A percentile compares a stretch with the other conserved stretches of the same genome.
Conservation (phyloP, 1,284 basidiomycete species). For the Gymnopus androsaceus region DNA sequence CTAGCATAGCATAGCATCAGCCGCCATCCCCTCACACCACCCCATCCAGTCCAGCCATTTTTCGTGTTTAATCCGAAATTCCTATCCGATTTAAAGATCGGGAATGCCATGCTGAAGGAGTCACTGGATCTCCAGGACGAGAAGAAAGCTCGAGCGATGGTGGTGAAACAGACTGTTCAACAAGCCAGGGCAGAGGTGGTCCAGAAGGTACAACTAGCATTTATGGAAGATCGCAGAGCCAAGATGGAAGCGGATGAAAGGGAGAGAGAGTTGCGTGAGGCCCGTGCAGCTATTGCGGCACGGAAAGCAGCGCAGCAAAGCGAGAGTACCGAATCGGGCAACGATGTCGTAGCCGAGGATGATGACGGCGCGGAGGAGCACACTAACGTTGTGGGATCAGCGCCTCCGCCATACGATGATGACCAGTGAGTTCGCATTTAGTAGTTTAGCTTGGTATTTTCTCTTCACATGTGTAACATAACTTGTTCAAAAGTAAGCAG, state of each 20-base stretch:
- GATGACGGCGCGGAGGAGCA: constrained; percentile 28
- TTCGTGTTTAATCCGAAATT: constrained; percentile 61
- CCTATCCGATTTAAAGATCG: constrained; percentile 58
- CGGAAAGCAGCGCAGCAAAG: constrained; percentile 24
- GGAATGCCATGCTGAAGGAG: constrained; percentile 65
- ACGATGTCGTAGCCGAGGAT: constrained; percentile 4
- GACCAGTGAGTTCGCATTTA: too few relatives aligned
- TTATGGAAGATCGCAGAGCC: constrained; percentile 70
- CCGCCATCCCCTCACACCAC: constrained; percentile 31
- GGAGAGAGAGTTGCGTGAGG: constrained; percentile 53
- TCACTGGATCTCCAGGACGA: constrained; percentile 53
- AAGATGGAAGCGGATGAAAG: constrained; percentile 55
- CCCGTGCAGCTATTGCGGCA: constrained; percentile 34
- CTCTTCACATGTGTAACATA: too few relatives aligned
- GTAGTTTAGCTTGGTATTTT: too few relatives aligned
- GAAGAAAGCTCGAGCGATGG: constrained; percentile 52
- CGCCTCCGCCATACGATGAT: neutral
- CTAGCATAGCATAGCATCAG: too few relatives aligned
- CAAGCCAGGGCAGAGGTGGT: constrained; percentile 49
- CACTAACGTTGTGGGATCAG: constrained; percentile 29
- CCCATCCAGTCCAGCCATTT: constrained; percentile 50
- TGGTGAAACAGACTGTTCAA: constrained; percentile 55
- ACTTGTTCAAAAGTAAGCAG: too few relatives aligned
- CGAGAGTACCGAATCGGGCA: constrained; percentile 20
- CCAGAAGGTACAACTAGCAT: constrained; percentile 67